Percentiles rank a stretch among this genome's conserved stretches.
Conservation (phyloP, 192 early-diverging fungal species). For the Pilobolus umbonatus region DNA sequence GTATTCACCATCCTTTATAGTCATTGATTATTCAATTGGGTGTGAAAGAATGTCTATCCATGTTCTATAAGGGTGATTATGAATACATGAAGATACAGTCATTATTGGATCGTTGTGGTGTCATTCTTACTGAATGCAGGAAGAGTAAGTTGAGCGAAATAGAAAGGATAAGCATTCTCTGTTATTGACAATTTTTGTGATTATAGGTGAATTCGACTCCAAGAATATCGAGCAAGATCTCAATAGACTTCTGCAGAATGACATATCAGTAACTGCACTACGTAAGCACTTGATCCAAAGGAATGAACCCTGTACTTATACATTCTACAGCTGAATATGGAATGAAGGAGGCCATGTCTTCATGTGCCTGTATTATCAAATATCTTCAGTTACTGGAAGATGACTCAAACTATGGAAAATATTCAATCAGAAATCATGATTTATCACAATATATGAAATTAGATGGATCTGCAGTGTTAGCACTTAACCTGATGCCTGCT, state of each 20-base stretch:
- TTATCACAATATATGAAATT: slow-evolving; percentile 88
- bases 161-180: not conserved
- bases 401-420: slow-evolving; percentile 76
- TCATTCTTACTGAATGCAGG: slow-evolving; percentile 67
- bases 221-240: slow-evolving; percentile 87
- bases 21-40: slow-evolving; percentile 88
- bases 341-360: slow-evolving; percentile 63
- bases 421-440: slow-evolving; percentile 64
- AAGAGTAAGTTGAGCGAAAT: too few species aligned
- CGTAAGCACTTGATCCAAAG: slow-evolving; percentile 46
- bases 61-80: slow-evolving; percentile 45
- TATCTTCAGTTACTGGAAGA: slow-evolving; percentile 42
- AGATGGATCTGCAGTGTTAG: slow-evolving; percentile 84
- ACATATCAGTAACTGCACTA: slow-evolving; percentile 57
- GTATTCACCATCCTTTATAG: slow-evolving; percentile 33
- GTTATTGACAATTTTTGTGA: not conserved
- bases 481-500: slow-evolving; percentile 80
- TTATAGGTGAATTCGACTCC: slow-evolving; percentile 56
- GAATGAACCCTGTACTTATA: not conserved
- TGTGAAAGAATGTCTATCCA: slow-evolving; percentile 81
- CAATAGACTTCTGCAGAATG: slow-evolving; percentile 66
- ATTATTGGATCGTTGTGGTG: slow-evolving; percentile 70
- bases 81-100: slow-evolving; percentile 65
- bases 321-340: slow-evolving; percentile 60
- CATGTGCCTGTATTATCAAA: slow-evolving; percentile 65